Conservation (phyloP, 352 stramenopile species). For the Phytophthora pini region DNA sequence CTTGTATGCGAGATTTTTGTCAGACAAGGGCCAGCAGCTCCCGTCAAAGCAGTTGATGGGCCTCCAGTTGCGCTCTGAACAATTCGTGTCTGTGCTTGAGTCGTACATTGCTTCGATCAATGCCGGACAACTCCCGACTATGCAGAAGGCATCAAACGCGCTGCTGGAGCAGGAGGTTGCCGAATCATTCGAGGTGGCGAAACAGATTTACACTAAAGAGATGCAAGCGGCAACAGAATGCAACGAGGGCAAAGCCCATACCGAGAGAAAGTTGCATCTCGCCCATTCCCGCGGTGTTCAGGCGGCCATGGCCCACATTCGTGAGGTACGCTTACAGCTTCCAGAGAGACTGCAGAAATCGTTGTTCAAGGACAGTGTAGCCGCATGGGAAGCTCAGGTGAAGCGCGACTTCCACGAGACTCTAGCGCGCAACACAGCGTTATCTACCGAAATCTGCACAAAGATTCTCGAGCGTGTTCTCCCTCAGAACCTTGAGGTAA, state of each 20-base stretch:
- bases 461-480: conserved; percentile 38
- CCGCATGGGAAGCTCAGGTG: conserved; percentile 28
- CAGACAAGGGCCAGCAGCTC: conserved; percentile 36
- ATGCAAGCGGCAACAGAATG: conserved; percentile 8
- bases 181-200: conserved; percentile 38
- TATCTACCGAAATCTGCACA: conserved; percentile 25
- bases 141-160: conserved; percentile 51
- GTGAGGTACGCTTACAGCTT: conserved; percentile 29
- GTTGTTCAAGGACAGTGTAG: conserved; percentile 38
- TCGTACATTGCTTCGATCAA: conserved; percentile 36
- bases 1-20: conserved; percentile 54
- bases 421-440: conserved; percentile 16
- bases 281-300: conserved; percentile 41
- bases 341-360: conserved; percentile 42
- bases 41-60: conserved; percentile 37
- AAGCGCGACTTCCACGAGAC: conserved; percentile 23
- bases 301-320: conserved; percentile 29
- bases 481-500: conserved; percentile 46
- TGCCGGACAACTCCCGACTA: conserved; percentile 42
- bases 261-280: conserved; percentile 30
- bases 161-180: conserved; percentile 50
- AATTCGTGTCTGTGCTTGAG: no score
- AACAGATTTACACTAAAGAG: conserved; percentile 29
- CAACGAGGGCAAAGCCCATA: conserved; percentile 3
- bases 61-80: no score